Percentiles rank a stretch among this genome's conserved stretches.
These are phyloP conservation scores for Colletotrichum simmondsii DNA, from an alignment of 2,329 filamentous ascomycete species.

Conservation along the genomic window DNA sequence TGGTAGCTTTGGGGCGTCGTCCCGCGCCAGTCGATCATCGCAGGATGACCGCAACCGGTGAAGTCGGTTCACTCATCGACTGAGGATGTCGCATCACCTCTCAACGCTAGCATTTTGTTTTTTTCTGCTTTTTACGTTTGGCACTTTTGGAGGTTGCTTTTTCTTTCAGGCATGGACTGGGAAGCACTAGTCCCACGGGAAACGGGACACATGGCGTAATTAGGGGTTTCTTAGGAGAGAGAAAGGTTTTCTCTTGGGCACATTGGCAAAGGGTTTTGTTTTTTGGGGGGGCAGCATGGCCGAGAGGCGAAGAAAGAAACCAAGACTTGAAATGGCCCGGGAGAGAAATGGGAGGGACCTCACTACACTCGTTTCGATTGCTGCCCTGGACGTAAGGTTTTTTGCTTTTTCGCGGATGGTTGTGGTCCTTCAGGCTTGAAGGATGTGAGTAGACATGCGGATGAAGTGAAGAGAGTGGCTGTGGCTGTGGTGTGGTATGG, in stretches of 20 bases:
- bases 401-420: no score
- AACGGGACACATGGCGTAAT: constrained; percentile 27
- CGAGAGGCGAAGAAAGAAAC: not conserved
- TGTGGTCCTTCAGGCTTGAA: not conserved
- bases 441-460: not conserved
- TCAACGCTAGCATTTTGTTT: not conserved
- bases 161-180: constrained; percentile 1
- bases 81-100: not conserved
- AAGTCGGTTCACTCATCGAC: not conserved
- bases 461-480: not conserved
- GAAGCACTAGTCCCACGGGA: not conserved
- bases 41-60: constrained; percentile 32
- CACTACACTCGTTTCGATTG: constrained; percentile 29
- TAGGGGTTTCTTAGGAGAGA: constrained; percentile 5
- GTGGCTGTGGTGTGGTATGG: not conserved
- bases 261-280: not conserved
- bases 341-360: constrained; percentile 7
- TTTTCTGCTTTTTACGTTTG: not conserved
- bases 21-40: constrained; percentile 20
- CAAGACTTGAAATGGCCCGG: not conserved
- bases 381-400: not conserved
- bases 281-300: constrained; percentile 21
- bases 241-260: not conserved
- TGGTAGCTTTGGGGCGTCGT: constrained; percentile 36
- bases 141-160: constrained; percentile 7